Conservation (phyloP, 257 asterid species). For the Ajuga chamaepitys region DNA sequence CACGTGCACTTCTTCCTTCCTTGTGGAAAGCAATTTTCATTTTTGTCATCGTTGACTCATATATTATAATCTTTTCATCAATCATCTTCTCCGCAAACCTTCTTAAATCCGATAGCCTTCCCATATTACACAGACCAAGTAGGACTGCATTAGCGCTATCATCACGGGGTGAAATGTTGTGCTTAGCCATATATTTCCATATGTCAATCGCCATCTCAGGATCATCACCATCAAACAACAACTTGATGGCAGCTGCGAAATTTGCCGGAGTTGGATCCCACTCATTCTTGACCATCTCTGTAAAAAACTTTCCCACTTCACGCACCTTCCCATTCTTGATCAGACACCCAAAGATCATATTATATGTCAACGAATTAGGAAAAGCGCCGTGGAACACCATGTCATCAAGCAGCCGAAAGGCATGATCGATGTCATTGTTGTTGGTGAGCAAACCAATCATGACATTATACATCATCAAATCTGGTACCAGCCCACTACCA, state of each 20-base stretch:
- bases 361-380: conserved; percentile 62
- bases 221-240: conserved; percentile 60
- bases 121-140: conserved; percentile 54
- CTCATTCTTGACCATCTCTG: conserved; percentile 73
- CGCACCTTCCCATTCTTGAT: conserved; percentile 45
- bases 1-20: conserved; percentile 43
- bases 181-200: conserved; percentile 58
- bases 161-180: conserved; percentile 46
- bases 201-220: conserved; percentile 63
- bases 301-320: conserved; percentile 46
- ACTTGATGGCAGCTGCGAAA: conserved; percentile 44
- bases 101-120: conserved; percentile 49
- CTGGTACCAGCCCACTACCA: conserved; percentile 43
- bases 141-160: conserved; percentile 63
- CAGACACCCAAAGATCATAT: conserved; percentile 56
- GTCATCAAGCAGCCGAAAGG: conserved; percentile 51
- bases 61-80: conserved; percentile 41
- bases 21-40: conserved; percentile 40
- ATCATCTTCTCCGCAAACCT: conserved; percentile 63
- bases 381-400: conserved; percentile 72
- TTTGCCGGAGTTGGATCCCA: conserved; percentile 54
- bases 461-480: conserved; percentile 46
- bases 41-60: conserved; percentile 57
- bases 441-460: conserved; percentile 49
- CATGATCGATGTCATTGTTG: conserved; percentile 41